Evolutionary conservation across 805 yeast species (phyloP), one percentile per base, ranked within the genome.

Genomic region (Hanseniaspora singularis): DNA sequence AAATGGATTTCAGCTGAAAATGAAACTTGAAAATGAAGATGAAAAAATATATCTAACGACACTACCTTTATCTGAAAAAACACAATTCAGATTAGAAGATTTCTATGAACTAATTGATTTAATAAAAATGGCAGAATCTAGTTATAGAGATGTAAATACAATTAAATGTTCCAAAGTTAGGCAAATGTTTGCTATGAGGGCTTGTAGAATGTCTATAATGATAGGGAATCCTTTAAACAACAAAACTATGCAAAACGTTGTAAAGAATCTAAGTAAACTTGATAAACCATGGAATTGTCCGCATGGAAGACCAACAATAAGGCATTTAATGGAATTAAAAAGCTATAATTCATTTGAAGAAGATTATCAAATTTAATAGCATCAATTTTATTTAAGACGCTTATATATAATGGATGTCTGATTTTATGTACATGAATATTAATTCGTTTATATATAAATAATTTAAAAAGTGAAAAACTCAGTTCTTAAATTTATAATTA

Each of bases 251-350:
- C 58, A 62, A 1, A 65, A 57, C 32, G 76, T 92, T 2, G 88
- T 92, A 5, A 59, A 65, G 26, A 72, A 86, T 56, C 65, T 92
- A 44, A 75, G 89, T 11, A 65, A 61, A 0, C 67, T 92, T 32
- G 88, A 86, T 51, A 84, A 85, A 58, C 99, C 99, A 0, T 92
- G 99, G 98, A 81, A 80, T 55, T 78, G 87, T 57, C 99, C 99
- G 0, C 99, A 92, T 63, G 98, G 99, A 0, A 68, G 99, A 52
- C 99, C 98, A 0, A 92, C 99, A 1, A 77, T 92, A 81, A 71
- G 98, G 47, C 96, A 89, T 62, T 67, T 89, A 50, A 75, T 79
- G 50, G 86, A 83, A 48, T 57, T 80, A 32, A 61, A 66, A 34
- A 61, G 65, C 38, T 69, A 76, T 72, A 54, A 57, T 18, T 53